Base-by-base conservation (phyloP, 768 basidiomycete genomes). In the Sistotremastrum niveocremeum region DNA sequence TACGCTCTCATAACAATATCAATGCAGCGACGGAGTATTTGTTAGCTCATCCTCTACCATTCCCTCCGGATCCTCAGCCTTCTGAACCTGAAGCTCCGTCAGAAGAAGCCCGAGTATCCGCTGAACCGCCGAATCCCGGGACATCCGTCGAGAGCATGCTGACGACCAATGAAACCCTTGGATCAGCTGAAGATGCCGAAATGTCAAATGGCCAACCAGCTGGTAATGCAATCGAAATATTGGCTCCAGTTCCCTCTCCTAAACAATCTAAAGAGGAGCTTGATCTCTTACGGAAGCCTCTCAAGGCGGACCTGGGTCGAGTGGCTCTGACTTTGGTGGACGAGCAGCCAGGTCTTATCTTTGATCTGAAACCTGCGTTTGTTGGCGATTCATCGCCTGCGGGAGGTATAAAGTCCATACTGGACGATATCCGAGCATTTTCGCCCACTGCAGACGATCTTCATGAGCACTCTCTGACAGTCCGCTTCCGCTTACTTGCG, bases 11-110 rank as follows among this genome's bases (percentile, higher is more conserved):
- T 51, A 98, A 98, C 62, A 91, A 95, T 56, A 70, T 95, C 55
- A 79, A 72, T 39, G 78, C 84, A 4, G 95, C 95, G 4, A 83
- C 94, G 0, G 93, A 98, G 53, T 66, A 85, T 3, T 71, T 99
- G 1, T 67, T 99, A 9, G 72, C 76, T 0, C 83, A 91, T 53
- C 88, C 90, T 2, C 84, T 81, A 56, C 77, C 81, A 3, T 69
- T 86, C 37, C 76, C 77, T 32, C 76, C 78, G 3, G 86, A 87
- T 54, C 77, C 77, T 0, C 71, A 70, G 29, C 54, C 62, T 9
- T 51, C 53, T 31, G 52, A 55, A 7, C 56, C 59, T 29, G 56
- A 56, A 7, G 51, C 34, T 6, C 42, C 40, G 3, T 45, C 41
- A n/a, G 52, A 47, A 20, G 47, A 39, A 12, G 39, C 46, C 10